Percentiles rank a stretch among this genome's conserved stretches.
Conservation (phyloP, 2,329 filamentous ascomycete species). For the Chlorencoelia australis region DNA sequence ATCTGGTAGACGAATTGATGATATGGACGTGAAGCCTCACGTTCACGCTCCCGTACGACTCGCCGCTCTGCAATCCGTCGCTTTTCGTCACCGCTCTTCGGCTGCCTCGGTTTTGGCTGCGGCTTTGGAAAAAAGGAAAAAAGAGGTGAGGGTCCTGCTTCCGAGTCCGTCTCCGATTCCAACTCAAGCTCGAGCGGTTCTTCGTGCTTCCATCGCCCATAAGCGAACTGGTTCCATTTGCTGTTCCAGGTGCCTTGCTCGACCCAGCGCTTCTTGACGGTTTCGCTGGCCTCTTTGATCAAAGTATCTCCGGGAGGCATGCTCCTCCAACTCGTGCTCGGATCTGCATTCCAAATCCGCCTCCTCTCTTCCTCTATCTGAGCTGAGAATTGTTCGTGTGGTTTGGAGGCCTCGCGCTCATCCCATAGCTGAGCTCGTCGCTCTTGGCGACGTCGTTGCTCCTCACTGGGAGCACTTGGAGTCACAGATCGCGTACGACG, state of each 20-base stretch:
- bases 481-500: too few relatives aligned
- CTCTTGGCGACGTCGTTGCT: too few relatives aligned
- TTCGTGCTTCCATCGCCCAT: slow-evolving; percentile 12
- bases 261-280: slow-evolving; percentile 20
- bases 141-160: slow-evolving; percentile 5
- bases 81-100: slow-evolving; percentile 10
- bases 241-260: slow-evolving; percentile 21
- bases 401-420: slow-evolving; percentile 6
- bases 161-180: slow-evolving; percentile 9
- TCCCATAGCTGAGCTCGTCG: background rate
- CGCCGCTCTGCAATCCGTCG: slow-evolving; percentile 8
- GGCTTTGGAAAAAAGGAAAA: slow-evolving; percentile 4
- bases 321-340: too few relatives aligned
- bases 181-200: slow-evolving; percentile 9
- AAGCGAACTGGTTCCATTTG: slow-evolving; percentile 6
- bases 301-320: slow-evolving; percentile 1
- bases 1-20: slow-evolving; percentile 23
- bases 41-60: slow-evolving; percentile 12
- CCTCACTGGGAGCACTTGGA: too few relatives aligned
- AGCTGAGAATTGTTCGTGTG: slow-evolving; percentile 7
- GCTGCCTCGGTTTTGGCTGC: slow-evolving; percentile 2
- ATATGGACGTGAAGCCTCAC: slow-evolving; percentile 21
- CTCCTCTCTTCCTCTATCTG: slow-evolving; percentile 9
- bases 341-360: slow-evolving; percentile 10
- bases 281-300: slow-evolving; percentile 10